Conservation (phyloP, 345 rosid species). For the Hevea brasiliensis region DNA sequence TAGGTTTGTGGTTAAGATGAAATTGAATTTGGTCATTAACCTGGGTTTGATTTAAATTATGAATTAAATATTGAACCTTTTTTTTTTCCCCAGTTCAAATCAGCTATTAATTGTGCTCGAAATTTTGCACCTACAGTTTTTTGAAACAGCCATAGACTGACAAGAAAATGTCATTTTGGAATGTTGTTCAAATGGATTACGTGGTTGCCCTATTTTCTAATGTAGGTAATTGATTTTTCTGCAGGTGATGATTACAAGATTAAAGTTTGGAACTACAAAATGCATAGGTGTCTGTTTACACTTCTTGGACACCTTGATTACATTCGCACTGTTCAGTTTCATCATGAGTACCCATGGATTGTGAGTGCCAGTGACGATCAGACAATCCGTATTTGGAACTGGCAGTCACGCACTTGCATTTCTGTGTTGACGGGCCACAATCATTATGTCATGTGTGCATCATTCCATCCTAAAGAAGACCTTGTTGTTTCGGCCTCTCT, state of each 20-base stretch:
- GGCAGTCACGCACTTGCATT: slow-evolving; percentile 97
- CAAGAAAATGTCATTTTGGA: neutral
- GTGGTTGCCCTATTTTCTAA: neutral
- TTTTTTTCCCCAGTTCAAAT: too few species aligned
- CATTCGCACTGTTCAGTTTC: slow-evolving; percentile 94
- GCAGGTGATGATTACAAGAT: slow-evolving; percentile 97
- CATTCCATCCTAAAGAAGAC: slow-evolving; percentile 96
- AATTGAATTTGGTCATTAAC: neutral
- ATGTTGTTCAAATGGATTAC: neutral
- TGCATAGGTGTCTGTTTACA: slow-evolving; percentile 86
- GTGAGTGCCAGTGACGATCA: slow-evolving; percentile 99
- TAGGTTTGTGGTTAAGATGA: neutral
- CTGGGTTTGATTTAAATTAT: neutral
- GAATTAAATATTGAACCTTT: neutral
- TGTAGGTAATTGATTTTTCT: slow-evolving; percentile 22
- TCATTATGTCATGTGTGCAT: slow-evolving; percentile 98
- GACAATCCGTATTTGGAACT: slow-evolving; percentile 97
- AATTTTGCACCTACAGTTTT: neutral
- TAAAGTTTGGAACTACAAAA: slow-evolving; percentile 95
- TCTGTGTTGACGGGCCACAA: slow-evolving; percentile 96
- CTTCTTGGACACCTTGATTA: slow-evolving; percentile 98
- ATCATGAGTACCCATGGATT: slow-evolving; percentile 97
- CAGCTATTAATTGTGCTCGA: neutral
- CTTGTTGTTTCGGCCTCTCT: slow-evolving; percentile 94
- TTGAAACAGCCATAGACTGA: neutral